Evolutionary conservation across 2,329 filamentous ascomycete genomes (phyloP), one percentile per base, ranked within the genome.

Genomic region (Aschersonia sp.): DNA sequence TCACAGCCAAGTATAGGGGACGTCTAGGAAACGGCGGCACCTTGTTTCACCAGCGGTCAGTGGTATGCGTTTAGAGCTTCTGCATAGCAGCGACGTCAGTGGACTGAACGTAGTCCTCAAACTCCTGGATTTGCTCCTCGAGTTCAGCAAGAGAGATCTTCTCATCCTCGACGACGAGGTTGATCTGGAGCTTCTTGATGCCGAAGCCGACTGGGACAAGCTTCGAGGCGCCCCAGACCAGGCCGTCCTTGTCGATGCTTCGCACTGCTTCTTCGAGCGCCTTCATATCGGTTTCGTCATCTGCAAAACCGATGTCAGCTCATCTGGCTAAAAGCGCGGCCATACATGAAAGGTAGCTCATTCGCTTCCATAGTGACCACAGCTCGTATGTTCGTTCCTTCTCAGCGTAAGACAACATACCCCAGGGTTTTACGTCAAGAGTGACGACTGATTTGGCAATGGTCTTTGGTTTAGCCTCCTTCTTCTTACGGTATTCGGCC

Each of bases 121-220:
- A 78, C 57, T 78, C 86, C 63, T 65, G 53, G 61, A 97, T 94
- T 74, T 85, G 62, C 65, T 87, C 81, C 77, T 95, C 80, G 58
- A 98, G 82, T 53, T 95, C 90, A 58, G 83, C 79, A 55, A 86
- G 67, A 56, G 86, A 89, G 64, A 98, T 69, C 80, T 95, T 95
- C 57, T 97, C 90, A 66, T 98, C 92, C 77, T 97, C 92, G 55
- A 97, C 74, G 59, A 97, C 88, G 58, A 97, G 71, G 83, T 87
- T 97, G 76, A 98, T 94, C 79, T 97, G 90, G 54, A 98, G 82
- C 81, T 97, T 97, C 79, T 86, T 92, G 77, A 98, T 94, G 77
- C 92, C 92, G 77, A 87, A 98, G 62, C 89, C 90, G 60, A 98
- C 83, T 56, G 89, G 68, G 46, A 94, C 83, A 55, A 95, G 75